Conservation (phyloP, 2,329 filamentous ascomycete species). For the Exophiala spinifera region DNA sequence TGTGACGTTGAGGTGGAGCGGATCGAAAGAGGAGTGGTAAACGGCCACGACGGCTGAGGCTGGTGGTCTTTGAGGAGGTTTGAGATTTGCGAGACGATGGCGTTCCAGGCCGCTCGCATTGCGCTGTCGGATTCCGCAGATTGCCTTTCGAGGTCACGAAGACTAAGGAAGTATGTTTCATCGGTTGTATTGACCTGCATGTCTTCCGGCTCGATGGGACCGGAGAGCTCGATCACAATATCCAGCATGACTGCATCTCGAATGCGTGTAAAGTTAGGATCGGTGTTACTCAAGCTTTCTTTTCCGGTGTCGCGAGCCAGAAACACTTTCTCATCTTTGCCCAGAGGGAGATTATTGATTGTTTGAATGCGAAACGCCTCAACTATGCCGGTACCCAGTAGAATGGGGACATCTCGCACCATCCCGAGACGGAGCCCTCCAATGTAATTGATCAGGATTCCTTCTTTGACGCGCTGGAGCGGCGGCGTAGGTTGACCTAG, state of each 20-base stretch:
- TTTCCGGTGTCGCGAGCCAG: slow-evolving; percentile 73
- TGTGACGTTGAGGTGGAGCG: neutral
- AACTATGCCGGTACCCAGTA: slow-evolving; percentile 26
- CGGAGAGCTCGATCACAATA: slow-evolving; percentile 61
- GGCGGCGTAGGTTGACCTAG: slow-evolving; percentile 45
- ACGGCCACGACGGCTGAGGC: slow-evolving; percentile 19
- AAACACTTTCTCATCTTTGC: slow-evolving; percentile 82
- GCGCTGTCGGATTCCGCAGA: slow-evolving; percentile 13
- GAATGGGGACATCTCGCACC: slow-evolving; percentile 45
- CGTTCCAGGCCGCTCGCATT: slow-evolving; percentile 29
- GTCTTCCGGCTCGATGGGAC: slow-evolving; percentile 7
- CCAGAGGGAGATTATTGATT: slow-evolving; percentile 75
- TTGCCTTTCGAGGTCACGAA: slow-evolving; percentile 9
- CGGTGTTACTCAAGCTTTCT: slow-evolving; percentile 61
- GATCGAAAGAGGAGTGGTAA: slow-evolving; percentile 17
- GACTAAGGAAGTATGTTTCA: slow-evolving; percentile 13
- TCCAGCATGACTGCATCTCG: slow-evolving; percentile 72
- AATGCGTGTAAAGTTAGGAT: slow-evolving; percentile 79
- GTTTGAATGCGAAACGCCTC: slow-evolving; percentile 62
- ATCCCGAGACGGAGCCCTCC: slow-evolving; percentile 56
- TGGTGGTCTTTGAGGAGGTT: slow-evolving; percentile 23
- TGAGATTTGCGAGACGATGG: slow-evolving; percentile 29
- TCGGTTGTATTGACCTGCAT: slow-evolving; percentile 9
- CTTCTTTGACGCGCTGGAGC: slow-evolving; percentile 57
- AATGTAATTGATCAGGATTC: slow-evolving; percentile 59